Evolutionary conservation across 495 filamentous ascomycete genomes (phyloP).

Genomic region (Annulohypoxylon bovei): DNA sequence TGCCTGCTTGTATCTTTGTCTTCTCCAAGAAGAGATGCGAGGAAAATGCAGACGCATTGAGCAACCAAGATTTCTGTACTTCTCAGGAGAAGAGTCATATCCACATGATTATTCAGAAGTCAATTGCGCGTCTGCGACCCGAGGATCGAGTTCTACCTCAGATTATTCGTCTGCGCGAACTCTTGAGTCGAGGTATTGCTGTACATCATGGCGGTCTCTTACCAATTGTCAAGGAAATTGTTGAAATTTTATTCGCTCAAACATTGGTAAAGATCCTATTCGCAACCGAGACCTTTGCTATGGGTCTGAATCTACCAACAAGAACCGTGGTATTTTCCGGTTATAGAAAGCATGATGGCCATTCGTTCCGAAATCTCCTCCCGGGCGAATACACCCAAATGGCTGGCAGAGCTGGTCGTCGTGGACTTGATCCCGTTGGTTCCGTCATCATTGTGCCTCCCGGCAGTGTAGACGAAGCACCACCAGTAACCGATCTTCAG

Average conservation of each 20-base stretch:
- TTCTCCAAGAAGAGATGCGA: constrained; percentile 98
- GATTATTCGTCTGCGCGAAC: constrained; percentile 84
- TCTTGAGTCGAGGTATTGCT: constrained; percentile 88
- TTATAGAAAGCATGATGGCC: constrained; percentile 94
- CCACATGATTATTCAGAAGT: constrained; percentile 98
- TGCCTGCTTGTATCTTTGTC: constrained; percentile 96
- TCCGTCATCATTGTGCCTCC: constrained; percentile 91
- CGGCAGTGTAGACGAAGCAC: constrained; percentile 82
- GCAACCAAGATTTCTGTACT: constrained; percentile 92
- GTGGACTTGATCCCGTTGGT: constrained; percentile 91
- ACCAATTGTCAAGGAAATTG: constrained; percentile 97
- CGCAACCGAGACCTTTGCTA: constrained; percentile 97
- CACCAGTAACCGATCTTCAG: constrained; percentile 79
- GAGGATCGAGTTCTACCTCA: constrained; percentile 91
- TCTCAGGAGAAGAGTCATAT: constrained; percentile 93
- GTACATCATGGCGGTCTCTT: constrained; percentile 96
- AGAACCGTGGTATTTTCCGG: constrained; percentile 98
- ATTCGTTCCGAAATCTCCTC: constrained; percentile 86
- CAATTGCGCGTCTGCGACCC: constrained; percentile 88
- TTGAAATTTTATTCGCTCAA: constrained; percentile 95
- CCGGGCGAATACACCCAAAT: constrained; percentile 99
- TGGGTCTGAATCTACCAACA: constrained; percentile 96
- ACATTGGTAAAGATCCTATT: constrained; percentile 96
- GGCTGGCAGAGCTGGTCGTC: constrained; percentile 92
- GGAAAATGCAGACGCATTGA: constrained; percentile 93